A percentile compares a stretch with the other conserved stretches of the same genome.
Evolutionary conservation across 768 basidiomycete genomes (phyloP).

Genomic region (Pisolithus orientalis): DNA sequence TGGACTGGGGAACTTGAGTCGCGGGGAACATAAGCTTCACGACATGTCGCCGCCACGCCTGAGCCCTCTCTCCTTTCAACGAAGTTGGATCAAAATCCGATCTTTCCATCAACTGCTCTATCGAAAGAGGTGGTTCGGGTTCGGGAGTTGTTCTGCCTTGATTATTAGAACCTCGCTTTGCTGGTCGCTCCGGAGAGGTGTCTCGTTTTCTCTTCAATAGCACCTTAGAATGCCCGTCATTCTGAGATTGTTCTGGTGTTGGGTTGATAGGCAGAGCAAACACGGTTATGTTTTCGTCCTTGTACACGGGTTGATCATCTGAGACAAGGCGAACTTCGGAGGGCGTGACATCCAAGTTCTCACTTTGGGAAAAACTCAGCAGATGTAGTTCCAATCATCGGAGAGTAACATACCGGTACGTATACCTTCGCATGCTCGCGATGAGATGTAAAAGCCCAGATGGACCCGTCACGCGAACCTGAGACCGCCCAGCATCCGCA

Average conservation of each 20-base stretch:
- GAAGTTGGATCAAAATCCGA: slow-evolving; percentile 23
- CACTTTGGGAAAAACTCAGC: slow-evolving; percentile 28
- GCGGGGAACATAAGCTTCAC: slow-evolving; percentile 60
- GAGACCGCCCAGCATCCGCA: slow-evolving; percentile 60
- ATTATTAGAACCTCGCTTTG: slow-evolving; percentile 27
- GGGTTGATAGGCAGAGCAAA: slow-evolving; percentile 49
- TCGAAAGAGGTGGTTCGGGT: neutral
- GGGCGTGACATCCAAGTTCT: slow-evolving; percentile 42
- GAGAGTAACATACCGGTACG: slow-evolving; percentile 45
- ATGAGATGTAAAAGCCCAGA: slow-evolving; percentile 63
- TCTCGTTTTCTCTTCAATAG: slow-evolving; percentile 40
- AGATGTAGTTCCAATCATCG: neutral
- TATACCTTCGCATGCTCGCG: slow-evolving; percentile 63
- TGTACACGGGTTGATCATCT: slow-evolving; percentile 41
- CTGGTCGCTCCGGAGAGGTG: slow-evolving; percentile 30
- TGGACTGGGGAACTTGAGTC: slow-evolving; percentile 14
- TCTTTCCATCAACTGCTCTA: slow-evolving; percentile 19
- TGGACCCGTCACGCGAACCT: slow-evolving; percentile 65
- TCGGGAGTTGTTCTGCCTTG: neutral
- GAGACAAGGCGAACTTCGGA: slow-evolving; percentile 34
- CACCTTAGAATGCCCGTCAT: neutral
- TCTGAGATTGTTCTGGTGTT: slow-evolving; percentile 1
- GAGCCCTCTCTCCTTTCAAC: slow-evolving; percentile 39
- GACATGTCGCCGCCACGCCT: slow-evolving; percentile 49
- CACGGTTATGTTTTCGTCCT: slow-evolving; percentile 58